Evolutionary conservation across 495 filamentous ascomycete genomes (phyloP).

Genomic region (Geoglossum glabrum): DNA sequence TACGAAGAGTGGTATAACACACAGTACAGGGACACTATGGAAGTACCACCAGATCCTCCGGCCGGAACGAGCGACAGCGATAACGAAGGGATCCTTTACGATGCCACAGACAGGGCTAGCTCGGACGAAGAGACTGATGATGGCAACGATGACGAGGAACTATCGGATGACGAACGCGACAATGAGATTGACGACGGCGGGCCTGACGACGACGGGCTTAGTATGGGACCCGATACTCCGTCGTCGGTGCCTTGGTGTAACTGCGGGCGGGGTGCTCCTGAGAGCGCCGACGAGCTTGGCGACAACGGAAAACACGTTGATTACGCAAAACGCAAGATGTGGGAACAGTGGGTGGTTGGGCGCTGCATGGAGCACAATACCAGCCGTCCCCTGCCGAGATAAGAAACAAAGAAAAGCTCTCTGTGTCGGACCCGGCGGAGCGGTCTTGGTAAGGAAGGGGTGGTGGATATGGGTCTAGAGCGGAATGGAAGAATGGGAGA

Average conservation of each 20-base stretch:
- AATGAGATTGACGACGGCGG: constrained; percentile 10
- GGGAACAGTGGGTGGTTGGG: constrained; percentile 38
- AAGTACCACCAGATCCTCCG: constrained; percentile 25
- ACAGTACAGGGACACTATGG: constrained; percentile 18
- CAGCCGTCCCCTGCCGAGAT: not conserved
- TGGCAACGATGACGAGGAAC: constrained; percentile 9
- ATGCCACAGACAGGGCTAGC: constrained; percentile 9
- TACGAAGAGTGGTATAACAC: constrained; percentile 37
- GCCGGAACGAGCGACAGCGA: constrained; percentile 20
- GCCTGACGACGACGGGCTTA: constrained; percentile 17
- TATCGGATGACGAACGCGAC: constrained; percentile 10
- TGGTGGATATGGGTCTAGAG: not conserved
- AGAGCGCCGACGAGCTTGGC: constrained; percentile 28
- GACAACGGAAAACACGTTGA: constrained; percentile 35
- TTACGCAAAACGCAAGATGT: constrained; percentile 28
- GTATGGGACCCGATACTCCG: constrained; percentile 22
- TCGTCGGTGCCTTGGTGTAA: constrained; percentile 27
- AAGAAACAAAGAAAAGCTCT: not conserved
- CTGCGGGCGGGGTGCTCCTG: constrained; percentile 17
- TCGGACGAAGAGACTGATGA: constrained; percentile 11
- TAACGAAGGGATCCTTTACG: constrained; percentile 9
- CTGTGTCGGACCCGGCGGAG: not conserved
- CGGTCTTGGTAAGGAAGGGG: not conserved
- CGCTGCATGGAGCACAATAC: not conserved
- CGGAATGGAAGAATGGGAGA: too few relatives aligned